phyloP scores from a whole-genome alignment of 2,329 filamentous ascomycete genomes.

The Pyrenophora teres region DNA sequence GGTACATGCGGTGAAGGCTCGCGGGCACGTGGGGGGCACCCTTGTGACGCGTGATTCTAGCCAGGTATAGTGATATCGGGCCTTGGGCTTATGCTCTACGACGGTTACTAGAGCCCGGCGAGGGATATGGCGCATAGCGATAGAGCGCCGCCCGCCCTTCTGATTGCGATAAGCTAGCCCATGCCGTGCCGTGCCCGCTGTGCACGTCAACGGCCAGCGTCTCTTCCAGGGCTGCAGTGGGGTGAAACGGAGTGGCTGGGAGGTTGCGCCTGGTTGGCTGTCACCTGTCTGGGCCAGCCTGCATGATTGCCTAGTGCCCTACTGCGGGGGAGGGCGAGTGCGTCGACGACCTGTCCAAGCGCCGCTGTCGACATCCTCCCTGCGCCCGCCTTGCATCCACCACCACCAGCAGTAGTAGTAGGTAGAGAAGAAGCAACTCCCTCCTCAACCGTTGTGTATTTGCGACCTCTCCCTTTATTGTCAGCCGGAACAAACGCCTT shows the following conservation, averaged over 20 bases:
- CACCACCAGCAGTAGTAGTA: no score
- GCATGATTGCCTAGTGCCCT: conserved; percentile 1
- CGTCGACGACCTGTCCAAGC: conserved; percentile 3
- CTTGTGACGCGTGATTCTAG: conserved; percentile 42
- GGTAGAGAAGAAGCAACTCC: no score
- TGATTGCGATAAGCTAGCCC: conserved; percentile 20
- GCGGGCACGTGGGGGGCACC: conserved; percentile 38
- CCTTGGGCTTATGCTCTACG: conserved; percentile 21
- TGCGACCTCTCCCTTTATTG: no score
- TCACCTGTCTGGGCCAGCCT: background rate
- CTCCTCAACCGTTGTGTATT: no score
- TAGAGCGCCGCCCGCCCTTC: conserved; percentile 11
- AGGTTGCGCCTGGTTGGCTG: conserved; percentile 27
- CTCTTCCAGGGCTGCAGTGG: conserved; percentile 30
- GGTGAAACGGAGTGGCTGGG: conserved; percentile 43
- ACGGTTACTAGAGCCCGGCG: background rate
- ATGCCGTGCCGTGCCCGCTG: conserved; percentile 9
- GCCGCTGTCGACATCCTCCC: background rate
- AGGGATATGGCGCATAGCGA: conserved; percentile 11
- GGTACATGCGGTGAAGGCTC: conserved; percentile 31
- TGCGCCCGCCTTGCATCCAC: background rate
- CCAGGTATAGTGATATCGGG: conserved; percentile 25
- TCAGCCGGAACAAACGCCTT: no score
- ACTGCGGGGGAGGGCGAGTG: conserved; percentile 22
- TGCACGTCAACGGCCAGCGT: conserved; percentile 26